Percentiles rank a stretch among this genome's conserved stretches.
These are phyloP conservation scores for Pleurostoma richardsiae DNA, from an alignment of 2,329 filamentous ascomycete genomes.

Conservation along the genomic window DNA sequence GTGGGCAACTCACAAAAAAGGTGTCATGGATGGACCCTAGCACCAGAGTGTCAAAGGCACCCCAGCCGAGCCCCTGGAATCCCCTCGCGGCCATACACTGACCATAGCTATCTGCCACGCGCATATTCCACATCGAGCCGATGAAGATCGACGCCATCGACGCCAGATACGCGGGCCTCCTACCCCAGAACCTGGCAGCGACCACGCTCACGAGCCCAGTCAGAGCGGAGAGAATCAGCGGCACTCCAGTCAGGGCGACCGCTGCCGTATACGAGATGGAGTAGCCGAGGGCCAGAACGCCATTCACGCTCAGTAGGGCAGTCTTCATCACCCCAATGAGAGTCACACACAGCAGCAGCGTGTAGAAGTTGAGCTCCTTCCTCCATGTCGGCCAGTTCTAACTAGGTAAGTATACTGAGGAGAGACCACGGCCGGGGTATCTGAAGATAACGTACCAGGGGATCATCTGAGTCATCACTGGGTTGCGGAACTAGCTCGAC, in stretches of 20 bases:
- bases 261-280: slow-evolving; percentile 40
- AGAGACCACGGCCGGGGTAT: background rate
- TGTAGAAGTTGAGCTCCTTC: slow-evolving; percentile 43
- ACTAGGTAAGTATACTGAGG: background rate
- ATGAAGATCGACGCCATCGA: slow-evolving; percentile 40
- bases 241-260: slow-evolving; percentile 46
- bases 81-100: slow-evolving; percentile 47
- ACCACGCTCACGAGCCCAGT: slow-evolving; percentile 36
- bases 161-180: slow-evolving; percentile 46
- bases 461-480: slow-evolving; percentile 48
- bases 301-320: slow-evolving; percentile 42
- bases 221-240: slow-evolving; percentile 43
- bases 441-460: slow-evolving; percentile 35
- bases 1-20: slow-evolving; percentile 41
- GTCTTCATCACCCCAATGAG: slow-evolving; percentile 49
- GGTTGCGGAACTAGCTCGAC: slow-evolving; percentile 50
- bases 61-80: slow-evolving; percentile 55
- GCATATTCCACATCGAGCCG: slow-evolving; percentile 46
- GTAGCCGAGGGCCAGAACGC: slow-evolving; percentile 34
- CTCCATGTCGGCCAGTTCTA: slow-evolving; percentile 54
- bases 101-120: slow-evolving; percentile 30
- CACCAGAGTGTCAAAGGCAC: slow-evolving; percentile 50
- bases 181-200: slow-evolving; percentile 42
- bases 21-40: slow-evolving; percentile 50
- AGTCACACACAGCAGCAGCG: slow-evolving; percentile 40